Base-by-base conservation (phyloP, 768 basidiomycete genomes). In the Kwoniella pini region DNA sequence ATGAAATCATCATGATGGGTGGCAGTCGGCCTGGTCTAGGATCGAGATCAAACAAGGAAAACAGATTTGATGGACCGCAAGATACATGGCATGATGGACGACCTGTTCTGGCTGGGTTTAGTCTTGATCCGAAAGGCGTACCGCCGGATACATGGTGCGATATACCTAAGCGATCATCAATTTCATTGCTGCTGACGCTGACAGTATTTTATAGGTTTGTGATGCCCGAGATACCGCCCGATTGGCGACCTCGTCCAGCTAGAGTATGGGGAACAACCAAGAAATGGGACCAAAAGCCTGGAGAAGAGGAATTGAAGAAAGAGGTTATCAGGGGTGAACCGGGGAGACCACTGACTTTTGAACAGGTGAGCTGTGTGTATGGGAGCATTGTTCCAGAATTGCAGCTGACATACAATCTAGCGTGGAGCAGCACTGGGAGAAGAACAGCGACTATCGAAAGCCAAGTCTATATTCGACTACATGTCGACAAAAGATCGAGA, bases 401-500 rank as follows among this genome's bases (percentile, higher is more conserved):
- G 30, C 50, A 57, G 6, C 56, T 40, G 28, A 44, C 31, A 12
- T 42, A 13, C 22, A 22, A 38, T 39, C 28, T 64, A 97, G 93
- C 85, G 96, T 51, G 95, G 92, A 26, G 79, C 83, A 1, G 81
- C 88, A 19, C 81, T 98, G 0, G 94, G 94, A 54, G 96, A 98
- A 79, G 85, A 84, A 10, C 85, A 89, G 1, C 85, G 86, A 11
- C 44, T 63, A 6, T 74, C 72, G 11, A 68, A 70, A 57, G 69
- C 68, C 21, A 78, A 75, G 57, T 97, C 95, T 0, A 85, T 99
- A 15, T 97, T 95, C 75, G 94, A 98, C 44, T 98, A 87, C 75
- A 85, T 98, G 75, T 95, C 96, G 0, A 85, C 88, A 65, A 94
- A 93, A 70, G 91, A 95, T 70, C 85, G 86, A 57, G 93, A 96